phyloP scores from a whole-genome alignment of 805 yeast genomes.

The Starmerella potacharoeniae region DNA sequence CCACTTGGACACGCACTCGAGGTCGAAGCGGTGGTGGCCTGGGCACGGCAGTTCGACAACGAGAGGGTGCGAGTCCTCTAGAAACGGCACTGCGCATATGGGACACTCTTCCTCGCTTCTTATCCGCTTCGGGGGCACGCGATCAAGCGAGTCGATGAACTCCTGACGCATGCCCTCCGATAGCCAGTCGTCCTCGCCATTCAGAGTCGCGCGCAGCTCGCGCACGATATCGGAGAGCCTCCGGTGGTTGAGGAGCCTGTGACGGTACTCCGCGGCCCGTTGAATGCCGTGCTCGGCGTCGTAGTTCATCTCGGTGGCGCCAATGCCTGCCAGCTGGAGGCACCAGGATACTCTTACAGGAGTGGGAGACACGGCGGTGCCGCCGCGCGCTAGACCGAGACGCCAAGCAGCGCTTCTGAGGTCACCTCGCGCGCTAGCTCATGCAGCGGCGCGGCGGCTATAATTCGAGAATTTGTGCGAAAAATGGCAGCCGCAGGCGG shows the following conservation, averaged over 20 bases:
- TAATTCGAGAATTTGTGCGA: no score
- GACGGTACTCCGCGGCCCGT: neutral
- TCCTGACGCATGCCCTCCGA: slow-evolving; percentile 35
- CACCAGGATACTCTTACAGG: neutral
- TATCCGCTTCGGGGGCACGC: slow-evolving; percentile 43
- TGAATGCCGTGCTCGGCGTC: slow-evolving; percentile 14
- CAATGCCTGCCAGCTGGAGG: neutral
- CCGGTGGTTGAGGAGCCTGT: neutral
- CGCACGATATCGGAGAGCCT: slow-evolving; percentile 4
- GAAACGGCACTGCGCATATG: slow-evolving; percentile 65
- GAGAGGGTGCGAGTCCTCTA: slow-evolving; percentile 65
- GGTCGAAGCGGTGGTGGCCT: slow-evolving; percentile 60
- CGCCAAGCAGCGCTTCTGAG: no score
- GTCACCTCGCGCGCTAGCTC: no score
- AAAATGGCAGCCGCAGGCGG: no score
- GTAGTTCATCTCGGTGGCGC: slow-evolving; percentile 8
- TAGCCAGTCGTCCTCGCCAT: neutral
- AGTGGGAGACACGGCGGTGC: neutral
- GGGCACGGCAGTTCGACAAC: slow-evolving; percentile 67
- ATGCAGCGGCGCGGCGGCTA: no score
- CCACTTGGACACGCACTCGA: slow-evolving; percentile 91
- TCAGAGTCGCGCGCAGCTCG: neutral
- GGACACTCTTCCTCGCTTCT: slow-evolving; percentile 55
- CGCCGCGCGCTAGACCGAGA: no score
- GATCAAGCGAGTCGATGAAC: slow-evolving; percentile 63